Evolutionary conservation across 768 basidiomycete species (phyloP), one percentile per base, ranked within the genome.

Genomic region (Mycena metata): DNA sequence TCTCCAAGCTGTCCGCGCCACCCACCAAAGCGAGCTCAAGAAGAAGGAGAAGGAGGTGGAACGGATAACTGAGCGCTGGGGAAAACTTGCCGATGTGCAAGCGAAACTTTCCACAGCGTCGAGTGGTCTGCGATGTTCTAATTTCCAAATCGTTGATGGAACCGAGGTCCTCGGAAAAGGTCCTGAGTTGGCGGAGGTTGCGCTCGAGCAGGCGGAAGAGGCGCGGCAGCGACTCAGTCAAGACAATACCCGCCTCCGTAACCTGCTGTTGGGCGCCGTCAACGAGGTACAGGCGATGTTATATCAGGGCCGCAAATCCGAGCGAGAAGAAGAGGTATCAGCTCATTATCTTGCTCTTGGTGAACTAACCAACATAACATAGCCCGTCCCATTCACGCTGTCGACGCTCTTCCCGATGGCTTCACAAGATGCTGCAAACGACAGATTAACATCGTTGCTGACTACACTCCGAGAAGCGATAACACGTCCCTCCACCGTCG

Each of bases 31-130:
- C 41, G 95, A 96, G 75, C 76, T 94, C 39, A 94, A 91, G 84
- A 92, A 91, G 83, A 88, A 87, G 73, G 94, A 96, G 72, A 91
- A 90, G 71, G 94, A 96, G 45, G 79, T 90, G 19, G 94, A 95
- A 72, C 85, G 89, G 19, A 89, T 91, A 75, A 71, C 86, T 30
- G 94, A 95, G 55, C 89, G 88, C 70, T 94, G 92, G 92, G 81
- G 83, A 33, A 94, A 90, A 75, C 76, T 95, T 19, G 80, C 87
- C 7, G 93, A 94, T 64, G 76, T 84, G 12, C 94, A 95, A 77
- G 76, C 85, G 0, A 92, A 90, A 76, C 79, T 90, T 7, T 81
- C 82, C 15, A 71, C 79, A 0, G 74, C 82, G 1, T 78, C 85
- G 6, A 83, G 87, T 61, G 91, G 92, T 23, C 76, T 90, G 70